A percentile compares a stretch with the other conserved stretches of the same genome.
These are phyloP conservation scores for Solanum hybrid DNA, from an alignment of 305 asterid genomes.

Conservation along the genomic window DNA sequence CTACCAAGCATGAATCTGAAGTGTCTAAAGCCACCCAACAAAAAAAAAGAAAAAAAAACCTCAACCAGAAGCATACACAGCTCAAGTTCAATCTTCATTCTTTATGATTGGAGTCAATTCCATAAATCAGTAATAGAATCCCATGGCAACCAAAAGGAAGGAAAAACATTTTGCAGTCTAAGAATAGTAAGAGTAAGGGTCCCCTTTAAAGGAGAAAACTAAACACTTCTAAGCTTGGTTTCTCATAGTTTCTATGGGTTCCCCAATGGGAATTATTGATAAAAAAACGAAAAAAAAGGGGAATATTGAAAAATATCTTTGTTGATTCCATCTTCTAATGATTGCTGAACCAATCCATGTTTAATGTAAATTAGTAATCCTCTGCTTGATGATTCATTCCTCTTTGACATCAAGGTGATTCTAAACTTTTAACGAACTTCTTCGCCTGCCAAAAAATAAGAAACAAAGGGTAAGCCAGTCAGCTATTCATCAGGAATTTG, in stretches of 20 bases:
- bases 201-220: neutral
- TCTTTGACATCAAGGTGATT: slow-evolving; percentile 40
- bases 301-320: slow-evolving; percentile 7
- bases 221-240: neutral
- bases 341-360: slow-evolving; percentile 3
- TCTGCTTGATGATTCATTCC: neutral
- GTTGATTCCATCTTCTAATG: slow-evolving; percentile 1
- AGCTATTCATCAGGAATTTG: neutral
- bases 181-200: neutral
- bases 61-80: neutral
- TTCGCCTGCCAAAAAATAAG: slow-evolving; percentile 47
- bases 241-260: neutral
- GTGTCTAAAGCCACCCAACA: neutral
- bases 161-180: neutral
- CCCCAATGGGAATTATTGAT: neutral
- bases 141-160: neutral
- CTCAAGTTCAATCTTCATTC: neutral
- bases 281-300: neutral
- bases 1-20: neutral
- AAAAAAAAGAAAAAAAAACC: no score
- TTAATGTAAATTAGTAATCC: neutral
- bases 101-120: neutral
- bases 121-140: neutral
- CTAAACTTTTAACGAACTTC: slow-evolving; percentile 50
- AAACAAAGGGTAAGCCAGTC: neutral